Conservation (phyloP, 345 rosid genomes). For the Pseudoturritis turrita region DNA sequence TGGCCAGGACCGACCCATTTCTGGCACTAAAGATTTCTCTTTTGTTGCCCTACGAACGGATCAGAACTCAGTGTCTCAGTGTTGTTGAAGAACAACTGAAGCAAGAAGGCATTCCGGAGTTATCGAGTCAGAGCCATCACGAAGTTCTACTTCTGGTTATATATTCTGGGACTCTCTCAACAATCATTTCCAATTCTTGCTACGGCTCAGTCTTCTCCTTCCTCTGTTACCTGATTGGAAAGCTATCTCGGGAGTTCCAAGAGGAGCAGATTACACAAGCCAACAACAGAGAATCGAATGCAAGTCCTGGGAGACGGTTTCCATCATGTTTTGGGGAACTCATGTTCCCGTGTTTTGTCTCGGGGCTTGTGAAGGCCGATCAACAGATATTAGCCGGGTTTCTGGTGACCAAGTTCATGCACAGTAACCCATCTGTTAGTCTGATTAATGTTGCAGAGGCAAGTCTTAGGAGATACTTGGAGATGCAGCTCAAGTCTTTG, state of each 20-base stretch:
- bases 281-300: slow-evolving; percentile 21
- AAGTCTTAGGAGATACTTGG: slow-evolving; percentile 60
- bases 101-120: slow-evolving; percentile 49
- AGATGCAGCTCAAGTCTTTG: slow-evolving; percentile 42
- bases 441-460: slow-evolving; percentile 64
- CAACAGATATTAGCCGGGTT: slow-evolving; percentile 79
- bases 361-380: slow-evolving; percentile 68
- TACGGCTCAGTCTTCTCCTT: slow-evolving; percentile 55
- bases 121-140: slow-evolving; percentile 37
- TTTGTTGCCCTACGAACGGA: slow-evolving; percentile 62
- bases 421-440: slow-evolving; percentile 60
- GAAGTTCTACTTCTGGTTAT: slow-evolving; percentile 55
- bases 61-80: slow-evolving; percentile 48
- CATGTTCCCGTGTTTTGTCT: slow-evolving; percentile 61
- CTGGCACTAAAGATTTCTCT: slow-evolving; percentile 58
- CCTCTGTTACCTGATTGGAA: slow-evolving; percentile 67
- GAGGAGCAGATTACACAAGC: slow-evolving; percentile 40
- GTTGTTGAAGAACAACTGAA: slow-evolving; percentile 61
- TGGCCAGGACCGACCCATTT: slow-evolving; percentile 38
- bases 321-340: slow-evolving; percentile 44
- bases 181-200: slow-evolving; percentile 40
- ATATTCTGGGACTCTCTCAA: slow-evolving; percentile 57
- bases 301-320: slow-evolving; percentile 18
- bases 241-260: slow-evolving; percentile 58
- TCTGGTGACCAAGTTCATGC: slow-evolving; percentile 73